Percentiles rank a stretch among this genome's conserved stretches.
Conservation (phyloP, 257 asterid species). For the Solanum ossicruentum region DNA sequence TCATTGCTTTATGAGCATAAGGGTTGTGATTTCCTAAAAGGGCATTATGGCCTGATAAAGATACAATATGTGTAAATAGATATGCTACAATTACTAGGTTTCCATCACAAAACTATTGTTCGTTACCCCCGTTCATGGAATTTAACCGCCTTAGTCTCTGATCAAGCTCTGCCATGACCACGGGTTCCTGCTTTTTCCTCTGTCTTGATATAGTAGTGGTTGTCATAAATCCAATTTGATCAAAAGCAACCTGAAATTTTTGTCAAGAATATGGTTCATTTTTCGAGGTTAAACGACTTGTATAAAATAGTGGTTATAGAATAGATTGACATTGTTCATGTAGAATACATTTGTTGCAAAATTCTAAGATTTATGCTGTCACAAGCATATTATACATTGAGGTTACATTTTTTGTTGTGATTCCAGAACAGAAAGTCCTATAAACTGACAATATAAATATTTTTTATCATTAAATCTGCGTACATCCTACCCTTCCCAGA, state of each 20-base stretch:
- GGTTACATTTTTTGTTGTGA: not conserved
- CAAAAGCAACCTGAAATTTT: constrained; percentile 60
- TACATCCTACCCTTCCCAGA: too few species aligned
- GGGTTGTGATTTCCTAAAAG: not conserved
- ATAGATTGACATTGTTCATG: not conserved
- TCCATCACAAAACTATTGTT: constrained; percentile 10
- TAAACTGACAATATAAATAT: not conserved
- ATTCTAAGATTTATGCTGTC: not conserved
- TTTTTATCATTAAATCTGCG: not conserved
- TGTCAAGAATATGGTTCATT: not conserved
- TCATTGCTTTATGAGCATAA: not conserved
- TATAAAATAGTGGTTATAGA: not conserved
- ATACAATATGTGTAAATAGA: not conserved
- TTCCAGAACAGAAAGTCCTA: not conserved
- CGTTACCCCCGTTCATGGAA: constrained; percentile 23
- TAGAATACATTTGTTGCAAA: not conserved
- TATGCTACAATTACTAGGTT: not conserved
- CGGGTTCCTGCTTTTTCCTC: constrained; percentile 93
- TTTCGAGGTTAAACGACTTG: not conserved
- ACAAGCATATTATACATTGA: not conserved
- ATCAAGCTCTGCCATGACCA: constrained; percentile 94
- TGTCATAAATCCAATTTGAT: constrained; percentile 72
- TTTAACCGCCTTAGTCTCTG: constrained; percentile 66
- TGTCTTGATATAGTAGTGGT: constrained; percentile 68
- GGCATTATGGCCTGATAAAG: not conserved